Conservation (phyloP, 805 yeast species). For the Nakazawaea peltata region DNA sequence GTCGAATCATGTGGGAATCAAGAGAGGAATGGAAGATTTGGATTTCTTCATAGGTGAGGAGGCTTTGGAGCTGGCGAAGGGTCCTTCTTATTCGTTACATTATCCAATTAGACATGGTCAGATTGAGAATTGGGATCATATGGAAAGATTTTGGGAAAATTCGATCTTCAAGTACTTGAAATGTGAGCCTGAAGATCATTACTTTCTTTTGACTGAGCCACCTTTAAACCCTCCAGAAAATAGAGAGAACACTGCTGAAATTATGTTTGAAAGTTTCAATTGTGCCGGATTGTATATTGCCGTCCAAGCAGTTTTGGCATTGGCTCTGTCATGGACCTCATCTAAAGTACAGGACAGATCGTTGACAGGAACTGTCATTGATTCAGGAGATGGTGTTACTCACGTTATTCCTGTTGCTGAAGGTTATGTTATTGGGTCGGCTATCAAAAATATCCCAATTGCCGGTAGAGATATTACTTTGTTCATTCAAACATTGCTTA, state of each 20-base stretch:
- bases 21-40: conserved; percentile 88
- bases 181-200: conserved; percentile 98
- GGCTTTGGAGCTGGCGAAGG: conserved; percentile 85
- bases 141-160: conserved; percentile 99
- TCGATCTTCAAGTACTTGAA: conserved; percentile 93
- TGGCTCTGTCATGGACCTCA: conserved; percentile 99
- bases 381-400: conserved; percentile 98
- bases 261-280: conserved; percentile 97
- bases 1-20: conserved; percentile 43
- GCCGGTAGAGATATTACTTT: conserved; percentile 98
- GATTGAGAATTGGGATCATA: conserved; percentile 98
- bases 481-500: conserved; percentile 84
- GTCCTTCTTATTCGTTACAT: conserved; percentile 77
- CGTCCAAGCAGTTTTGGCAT: conserved; percentile 96
- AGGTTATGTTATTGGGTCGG: conserved; percentile 97
- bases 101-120: conserved; percentile 98
- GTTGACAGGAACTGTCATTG: conserved; percentile 96
- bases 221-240: conserved; percentile 99
- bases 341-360: conserved; percentile 93
- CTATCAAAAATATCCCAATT: conserved; percentile 94
- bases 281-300: conserved; percentile 98
- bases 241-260: conserved; percentile 97
- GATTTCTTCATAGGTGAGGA: conserved; percentile 96
- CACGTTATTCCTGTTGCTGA: conserved; percentile 99
- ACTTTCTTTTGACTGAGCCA: conserved; percentile 92